Evolutionary conservation across 192 early-diverging fungal species (phyloP).

Genomic region (Coemansia sp.): DNA sequence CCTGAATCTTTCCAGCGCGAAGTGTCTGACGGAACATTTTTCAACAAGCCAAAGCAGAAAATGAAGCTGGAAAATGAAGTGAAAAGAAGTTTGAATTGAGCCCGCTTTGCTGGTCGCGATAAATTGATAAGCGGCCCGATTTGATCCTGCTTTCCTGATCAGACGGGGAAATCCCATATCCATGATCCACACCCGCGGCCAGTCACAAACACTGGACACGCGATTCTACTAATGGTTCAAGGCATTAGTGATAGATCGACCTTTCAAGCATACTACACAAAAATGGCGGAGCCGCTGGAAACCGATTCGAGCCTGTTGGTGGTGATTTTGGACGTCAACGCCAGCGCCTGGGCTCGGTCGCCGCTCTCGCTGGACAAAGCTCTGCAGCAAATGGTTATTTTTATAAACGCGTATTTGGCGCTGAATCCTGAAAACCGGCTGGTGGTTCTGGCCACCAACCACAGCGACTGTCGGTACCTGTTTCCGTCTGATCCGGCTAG

Average conservation of each 20-base stretch:
- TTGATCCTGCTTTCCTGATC: neutral
- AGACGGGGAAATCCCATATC: neutral
- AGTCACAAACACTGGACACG: too few species aligned
- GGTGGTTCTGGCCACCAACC: conserved; percentile 68
- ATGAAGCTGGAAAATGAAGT: neutral
- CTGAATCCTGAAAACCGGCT: conserved; percentile 83
- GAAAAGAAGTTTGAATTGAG: neutral
- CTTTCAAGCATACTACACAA: too few species aligned
- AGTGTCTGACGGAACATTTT: conserved; percentile 48
- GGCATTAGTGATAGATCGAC: too few species aligned
- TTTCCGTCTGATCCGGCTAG: conserved; percentile 24
- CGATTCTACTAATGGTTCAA: too few species aligned
- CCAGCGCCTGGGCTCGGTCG: conserved; percentile 64
- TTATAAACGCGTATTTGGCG: conserved; percentile 91
- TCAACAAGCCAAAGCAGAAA: neutral
- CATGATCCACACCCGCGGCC: too few species aligned
- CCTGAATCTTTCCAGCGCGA: conserved; percentile 46
- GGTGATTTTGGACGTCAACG: conserved; percentile 79
- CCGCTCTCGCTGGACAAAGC: conserved; percentile 62
- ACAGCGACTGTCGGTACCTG: conserved; percentile 29
- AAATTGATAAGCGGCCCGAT: neutral
- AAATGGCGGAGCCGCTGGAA: conserved; percentile 24
- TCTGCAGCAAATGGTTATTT: conserved; percentile 74
- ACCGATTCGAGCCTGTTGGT: conserved; percentile 76
- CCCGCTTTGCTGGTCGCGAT: neutral